A percentile compares a stretch with the other conserved stretches of the same genome.
Conservation (phyloP, 2,329 filamentous ascomycete genomes). For the Fusarium nurragi region DNA sequence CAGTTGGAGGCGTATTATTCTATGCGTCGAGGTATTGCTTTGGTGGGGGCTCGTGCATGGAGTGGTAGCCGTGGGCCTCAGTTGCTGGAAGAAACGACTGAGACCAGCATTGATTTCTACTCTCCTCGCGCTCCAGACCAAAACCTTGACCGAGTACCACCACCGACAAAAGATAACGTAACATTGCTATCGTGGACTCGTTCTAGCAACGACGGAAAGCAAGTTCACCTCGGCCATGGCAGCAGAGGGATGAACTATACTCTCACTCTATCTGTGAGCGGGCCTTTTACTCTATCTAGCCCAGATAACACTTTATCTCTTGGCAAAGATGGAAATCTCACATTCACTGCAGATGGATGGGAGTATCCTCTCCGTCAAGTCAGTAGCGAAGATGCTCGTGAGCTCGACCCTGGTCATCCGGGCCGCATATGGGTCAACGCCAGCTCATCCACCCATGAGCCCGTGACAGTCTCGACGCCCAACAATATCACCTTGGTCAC, state of each 20-base stretch:
- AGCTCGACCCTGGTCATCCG: slow-evolving; percentile 10
- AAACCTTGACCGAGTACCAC: neutral
- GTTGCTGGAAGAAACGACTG: neutral
- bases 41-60: slow-evolving; percentile 18
- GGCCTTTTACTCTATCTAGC: neutral
- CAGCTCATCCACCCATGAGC: slow-evolving; percentile 12
- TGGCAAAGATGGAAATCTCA: accelerated
- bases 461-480: neutral
- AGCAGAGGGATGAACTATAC: slow-evolving; percentile 27
- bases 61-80: slow-evolving; percentile 7
- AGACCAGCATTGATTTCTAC: slow-evolving; percentile 7
- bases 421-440: slow-evolving; percentile 20
- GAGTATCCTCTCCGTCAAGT: slow-evolving; percentile 19
- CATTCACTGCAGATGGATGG: slow-evolving; percentile 9
- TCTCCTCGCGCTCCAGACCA: slow-evolving; percentile 9
- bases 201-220: neutral
- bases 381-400: neutral
- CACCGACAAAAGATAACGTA: accelerated
- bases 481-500: neutral
- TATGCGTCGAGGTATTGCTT: slow-evolving; percentile 19
- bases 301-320: neutral
- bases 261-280: neutral
- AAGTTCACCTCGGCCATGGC: neutral
- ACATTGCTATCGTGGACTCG: neutral
- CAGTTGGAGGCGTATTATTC: slow-evolving; percentile 25